Percentiles rank a stretch among this genome's conserved stretches.
phyloP scores from a whole-genome alignment of 768 basidiomycete genomes.

The Phylloporus sp. region DNA sequence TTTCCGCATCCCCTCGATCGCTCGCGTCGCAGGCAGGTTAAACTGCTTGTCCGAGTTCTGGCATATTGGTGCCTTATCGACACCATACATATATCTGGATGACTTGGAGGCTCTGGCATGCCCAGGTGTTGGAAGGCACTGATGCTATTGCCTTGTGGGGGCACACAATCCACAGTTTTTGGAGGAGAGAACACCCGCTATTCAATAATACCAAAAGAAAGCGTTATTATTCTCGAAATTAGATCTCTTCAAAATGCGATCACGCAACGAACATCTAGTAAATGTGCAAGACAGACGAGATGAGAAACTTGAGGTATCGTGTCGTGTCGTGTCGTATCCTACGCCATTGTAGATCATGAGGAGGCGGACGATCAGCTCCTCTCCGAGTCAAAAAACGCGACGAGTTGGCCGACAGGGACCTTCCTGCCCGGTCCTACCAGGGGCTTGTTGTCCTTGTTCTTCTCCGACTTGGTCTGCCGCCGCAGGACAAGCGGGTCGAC shows the following conservation, averaged over 20 bases:
- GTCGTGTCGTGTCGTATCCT: too few species aligned
- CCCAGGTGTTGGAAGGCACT: too few species aligned
- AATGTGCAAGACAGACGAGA: not conserved
- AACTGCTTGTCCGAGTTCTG: too few species aligned
- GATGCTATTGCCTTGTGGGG: too few species aligned
- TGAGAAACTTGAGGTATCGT: not conserved
- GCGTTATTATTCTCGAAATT: not conserved
- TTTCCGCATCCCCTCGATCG: not conserved
- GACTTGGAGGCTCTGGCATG: too few species aligned
- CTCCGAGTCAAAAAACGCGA: slow-evolving; percentile 73
- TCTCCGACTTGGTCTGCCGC: slow-evolving; percentile 51
- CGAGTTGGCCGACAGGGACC: slow-evolving; percentile 69
- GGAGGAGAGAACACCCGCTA: too few species aligned
- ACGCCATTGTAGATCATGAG: not conserved
- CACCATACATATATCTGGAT: too few species aligned
- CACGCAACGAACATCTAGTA: slow-evolving; percentile 1
- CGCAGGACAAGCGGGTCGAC: slow-evolving; percentile 73
- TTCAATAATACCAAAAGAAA: too few species aligned
- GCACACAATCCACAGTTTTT: too few species aligned
- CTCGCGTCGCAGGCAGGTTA: not conserved
- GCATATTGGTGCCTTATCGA: too few species aligned
- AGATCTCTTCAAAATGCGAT: not conserved
- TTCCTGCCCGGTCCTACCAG: slow-evolving; percentile 43
- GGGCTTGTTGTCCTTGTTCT: slow-evolving; percentile 37
- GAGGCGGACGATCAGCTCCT: slow-evolving; percentile 4